Evolutionary conservation across 352 stramenopile species (phyloP).

Genomic region (Globisporangium yorkense): DNA sequence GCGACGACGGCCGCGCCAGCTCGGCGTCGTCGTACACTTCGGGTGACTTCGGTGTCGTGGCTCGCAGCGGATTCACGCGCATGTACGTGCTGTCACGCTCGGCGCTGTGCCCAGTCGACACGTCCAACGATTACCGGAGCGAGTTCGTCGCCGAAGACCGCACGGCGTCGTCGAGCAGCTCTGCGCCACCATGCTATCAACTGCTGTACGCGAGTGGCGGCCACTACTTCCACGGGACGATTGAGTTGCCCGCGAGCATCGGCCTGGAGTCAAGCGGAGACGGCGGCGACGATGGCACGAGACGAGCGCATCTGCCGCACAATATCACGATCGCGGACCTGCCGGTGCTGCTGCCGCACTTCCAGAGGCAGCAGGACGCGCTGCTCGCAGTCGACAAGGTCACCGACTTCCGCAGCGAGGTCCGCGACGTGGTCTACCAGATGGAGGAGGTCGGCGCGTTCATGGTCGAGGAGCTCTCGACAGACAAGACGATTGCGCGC

Average conservation of each 20-base stretch:
- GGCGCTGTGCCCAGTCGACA: conserved; percentile 20
- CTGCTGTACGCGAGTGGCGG: conserved; percentile 49
- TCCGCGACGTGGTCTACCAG: conserved; percentile 55
- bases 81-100: conserved; percentile 56
- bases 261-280: background rate
- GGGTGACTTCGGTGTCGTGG: conserved; percentile 42
- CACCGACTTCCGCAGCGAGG: conserved; percentile 28
- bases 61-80: conserved; percentile 47
- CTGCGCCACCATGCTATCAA: conserved; percentile 17
- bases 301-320: background rate
- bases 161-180: background rate
- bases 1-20: background rate
- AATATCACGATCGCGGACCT: conserved; percentile 33
- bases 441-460: conserved; percentile 68
- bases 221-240: conserved; percentile 51
- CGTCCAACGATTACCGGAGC: conserved; percentile 18
- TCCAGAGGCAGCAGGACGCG: conserved; percentile 44
- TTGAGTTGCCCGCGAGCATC: conserved; percentile 32
- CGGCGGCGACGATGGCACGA: background rate
- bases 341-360: conserved; percentile 37
- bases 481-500: conserved; percentile 40
- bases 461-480: conserved; percentile 61
- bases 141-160: conserved; percentile 2
- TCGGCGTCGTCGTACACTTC: conserved; percentile 44
- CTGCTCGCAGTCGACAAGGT: conserved; percentile 36